A percentile compares a stretch with the other conserved stretches of the same genome.
Conservation (phyloP, 352 stramenopile species). For the Globisporangium nodosum region DNA sequence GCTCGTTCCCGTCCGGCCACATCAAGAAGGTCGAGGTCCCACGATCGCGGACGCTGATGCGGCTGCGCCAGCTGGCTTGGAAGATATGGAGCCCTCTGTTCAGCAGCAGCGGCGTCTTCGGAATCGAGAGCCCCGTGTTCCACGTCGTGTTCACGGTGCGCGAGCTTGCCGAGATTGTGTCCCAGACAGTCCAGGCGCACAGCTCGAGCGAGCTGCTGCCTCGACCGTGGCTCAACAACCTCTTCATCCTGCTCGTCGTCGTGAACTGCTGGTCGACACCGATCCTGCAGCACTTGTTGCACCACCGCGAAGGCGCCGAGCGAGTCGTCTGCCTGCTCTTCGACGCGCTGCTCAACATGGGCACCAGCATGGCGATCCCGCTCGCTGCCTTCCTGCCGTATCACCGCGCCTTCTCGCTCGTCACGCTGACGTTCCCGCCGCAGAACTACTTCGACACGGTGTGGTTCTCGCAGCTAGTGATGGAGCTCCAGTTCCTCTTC, state of each 20-base stretch:
- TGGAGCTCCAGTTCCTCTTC: conserved; percentile 22
- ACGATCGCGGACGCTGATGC: too few species aligned
- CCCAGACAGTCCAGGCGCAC: too few species aligned
- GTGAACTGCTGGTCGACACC: not conserved
- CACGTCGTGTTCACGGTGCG: too few species aligned
- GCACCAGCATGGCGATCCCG: not conserved
- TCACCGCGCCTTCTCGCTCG: not conserved
- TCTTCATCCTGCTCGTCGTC: not conserved
- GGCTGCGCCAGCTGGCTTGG: not conserved
- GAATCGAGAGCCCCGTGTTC: too few species aligned
- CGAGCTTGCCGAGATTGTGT: too few species aligned
- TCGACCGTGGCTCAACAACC: not conserved
- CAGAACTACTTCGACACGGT: conserved; percentile 2
- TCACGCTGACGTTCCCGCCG: not conserved
- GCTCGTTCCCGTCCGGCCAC: too few species aligned
- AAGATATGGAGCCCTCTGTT: not conserved
- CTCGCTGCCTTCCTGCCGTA: not conserved
- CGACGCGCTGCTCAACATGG: not conserved
- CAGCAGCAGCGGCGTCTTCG: not conserved
- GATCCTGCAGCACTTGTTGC: not conserved
- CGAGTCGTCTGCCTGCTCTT: not conserved
- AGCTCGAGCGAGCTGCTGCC: too few species aligned
- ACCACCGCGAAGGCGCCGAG: not conserved
- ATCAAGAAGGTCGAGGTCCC: too few species aligned
- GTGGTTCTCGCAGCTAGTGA: conserved; percentile 16